Percentiles rank a stretch among this genome's conserved stretches.
phyloP scores from a whole-genome alignment of 345 rosid species.

The Arabidopsis thaliana region DNA sequence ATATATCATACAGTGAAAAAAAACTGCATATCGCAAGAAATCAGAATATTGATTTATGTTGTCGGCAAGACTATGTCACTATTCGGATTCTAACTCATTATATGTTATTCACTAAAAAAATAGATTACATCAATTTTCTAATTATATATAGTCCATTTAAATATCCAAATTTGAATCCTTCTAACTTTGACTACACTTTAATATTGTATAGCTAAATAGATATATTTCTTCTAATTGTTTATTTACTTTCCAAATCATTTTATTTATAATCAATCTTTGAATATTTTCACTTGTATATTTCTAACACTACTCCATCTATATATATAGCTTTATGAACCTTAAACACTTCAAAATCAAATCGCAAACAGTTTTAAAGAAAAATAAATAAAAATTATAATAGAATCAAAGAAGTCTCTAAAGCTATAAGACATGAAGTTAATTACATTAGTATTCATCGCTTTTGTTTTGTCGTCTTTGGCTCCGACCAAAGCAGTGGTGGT shows the following conservation, averaged over 20 bases:
- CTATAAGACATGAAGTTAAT: not conserved
- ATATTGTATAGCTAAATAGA: not conserved
- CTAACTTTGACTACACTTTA: not conserved
- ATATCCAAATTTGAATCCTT: no score
- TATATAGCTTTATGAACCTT: constrained; percentile 4
- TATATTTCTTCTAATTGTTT: not conserved
- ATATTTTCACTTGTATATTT: not conserved
- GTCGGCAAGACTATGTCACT: no score
- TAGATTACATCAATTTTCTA: no score
- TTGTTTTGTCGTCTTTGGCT: constrained; percentile 8
- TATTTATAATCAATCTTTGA: not conserved
- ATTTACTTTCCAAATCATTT: not conserved
- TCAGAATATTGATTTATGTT: no score
- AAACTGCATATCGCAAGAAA: no score
- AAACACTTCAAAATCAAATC: constrained; percentile 14
- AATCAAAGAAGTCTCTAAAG: no score
- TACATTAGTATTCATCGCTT: not conserved
- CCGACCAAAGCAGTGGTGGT: not conserved
- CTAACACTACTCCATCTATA: not conserved
- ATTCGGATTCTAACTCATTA: no score
- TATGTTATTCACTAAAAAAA: no score
- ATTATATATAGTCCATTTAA: no score
- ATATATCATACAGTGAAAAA: no score
- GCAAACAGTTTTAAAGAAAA: not conserved
- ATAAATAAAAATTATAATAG: not conserved